Evolutionary conservation across 768 basidiomycete genomes (phyloP).

Genomic region (Inosperma sp.): DNA sequence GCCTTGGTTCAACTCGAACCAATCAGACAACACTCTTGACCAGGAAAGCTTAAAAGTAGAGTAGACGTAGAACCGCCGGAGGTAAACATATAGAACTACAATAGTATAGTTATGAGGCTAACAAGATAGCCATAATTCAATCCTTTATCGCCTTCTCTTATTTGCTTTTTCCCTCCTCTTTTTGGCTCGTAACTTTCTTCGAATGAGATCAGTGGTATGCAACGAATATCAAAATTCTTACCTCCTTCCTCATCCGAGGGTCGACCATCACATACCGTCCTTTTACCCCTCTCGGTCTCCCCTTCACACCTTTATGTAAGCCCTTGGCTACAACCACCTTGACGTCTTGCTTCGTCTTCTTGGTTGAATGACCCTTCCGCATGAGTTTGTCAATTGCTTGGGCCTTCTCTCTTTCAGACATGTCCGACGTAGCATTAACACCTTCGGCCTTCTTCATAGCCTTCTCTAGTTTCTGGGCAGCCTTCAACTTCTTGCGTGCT

Average conservation of each 20-base stretch:
- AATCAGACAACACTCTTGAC: too few relatives aligned
- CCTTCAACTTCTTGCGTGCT: constrained; percentile 91
- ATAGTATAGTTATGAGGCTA: too few relatives aligned
- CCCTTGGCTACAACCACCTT: constrained; percentile 93
- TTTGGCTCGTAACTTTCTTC: constrained; percentile 66
- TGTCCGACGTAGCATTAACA: constrained; percentile 79
- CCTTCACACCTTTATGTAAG: constrained; percentile 82
- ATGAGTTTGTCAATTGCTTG: constrained; percentile 90
- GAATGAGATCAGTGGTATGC: neutral
- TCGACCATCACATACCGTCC: constrained; percentile 95
- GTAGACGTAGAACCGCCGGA: too few relatives aligned
- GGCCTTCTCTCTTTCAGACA: constrained; percentile 95
- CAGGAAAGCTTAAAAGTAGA: too few relatives aligned
- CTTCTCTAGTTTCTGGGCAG: constrained; percentile 79
- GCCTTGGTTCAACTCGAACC: neutral
- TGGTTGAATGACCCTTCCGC: constrained; percentile 68
- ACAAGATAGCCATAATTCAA: too few relatives aligned
- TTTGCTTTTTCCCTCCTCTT: constrained; percentile 74
- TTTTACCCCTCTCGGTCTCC: constrained; percentile 93
- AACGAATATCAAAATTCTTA: constrained; percentile 27
- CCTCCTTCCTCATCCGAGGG: constrained; percentile 90
- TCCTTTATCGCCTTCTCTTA: constrained; percentile 48
- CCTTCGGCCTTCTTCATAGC: constrained; percentile 96
- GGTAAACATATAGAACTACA: too few relatives aligned
- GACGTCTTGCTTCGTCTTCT: constrained; percentile 65